Conservation (phyloP, 768 basidiomycete genomes). For the Mycena belliarum region DNA sequence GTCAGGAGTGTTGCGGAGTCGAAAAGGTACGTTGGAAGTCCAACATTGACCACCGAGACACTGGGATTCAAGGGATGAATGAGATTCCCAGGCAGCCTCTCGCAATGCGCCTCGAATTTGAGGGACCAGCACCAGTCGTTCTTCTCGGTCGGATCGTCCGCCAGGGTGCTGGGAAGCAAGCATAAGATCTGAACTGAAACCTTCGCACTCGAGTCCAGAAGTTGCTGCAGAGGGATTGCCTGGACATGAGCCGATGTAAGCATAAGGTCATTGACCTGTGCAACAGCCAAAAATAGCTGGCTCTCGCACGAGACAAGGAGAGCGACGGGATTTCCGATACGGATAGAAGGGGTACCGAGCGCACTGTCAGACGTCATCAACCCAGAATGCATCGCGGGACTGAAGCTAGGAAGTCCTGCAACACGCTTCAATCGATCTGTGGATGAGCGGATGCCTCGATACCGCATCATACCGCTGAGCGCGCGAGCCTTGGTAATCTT, state of each 20-base stretch:
- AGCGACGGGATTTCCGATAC: not conserved
- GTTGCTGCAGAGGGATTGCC: not conserved
- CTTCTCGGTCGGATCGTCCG: no score
- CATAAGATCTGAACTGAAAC: no score
- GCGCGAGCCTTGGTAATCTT: not conserved
- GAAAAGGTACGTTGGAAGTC: not conserved
- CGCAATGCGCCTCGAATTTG: no score
- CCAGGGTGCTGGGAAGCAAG: no score
- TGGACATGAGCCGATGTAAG: not conserved
- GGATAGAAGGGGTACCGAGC: not conserved
- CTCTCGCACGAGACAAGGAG: not conserved
- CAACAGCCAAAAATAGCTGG: no score
- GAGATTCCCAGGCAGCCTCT: no score
- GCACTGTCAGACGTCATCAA: not conserved
- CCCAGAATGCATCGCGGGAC: not conserved
- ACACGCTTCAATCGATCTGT: constrained; percentile 1
- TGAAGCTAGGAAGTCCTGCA: not conserved
- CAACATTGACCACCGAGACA: no score
- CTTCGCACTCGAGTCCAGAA: not conserved
- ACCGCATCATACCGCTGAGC: not conserved
- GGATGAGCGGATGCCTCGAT: not conserved
- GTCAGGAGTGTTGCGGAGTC: not conserved
- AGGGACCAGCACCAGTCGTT: no score
- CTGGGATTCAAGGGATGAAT: no score
- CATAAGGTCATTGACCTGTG: not conserved